Conservation (phyloP, 768 basidiomycete species). For the Trametes meyenii region DNA sequence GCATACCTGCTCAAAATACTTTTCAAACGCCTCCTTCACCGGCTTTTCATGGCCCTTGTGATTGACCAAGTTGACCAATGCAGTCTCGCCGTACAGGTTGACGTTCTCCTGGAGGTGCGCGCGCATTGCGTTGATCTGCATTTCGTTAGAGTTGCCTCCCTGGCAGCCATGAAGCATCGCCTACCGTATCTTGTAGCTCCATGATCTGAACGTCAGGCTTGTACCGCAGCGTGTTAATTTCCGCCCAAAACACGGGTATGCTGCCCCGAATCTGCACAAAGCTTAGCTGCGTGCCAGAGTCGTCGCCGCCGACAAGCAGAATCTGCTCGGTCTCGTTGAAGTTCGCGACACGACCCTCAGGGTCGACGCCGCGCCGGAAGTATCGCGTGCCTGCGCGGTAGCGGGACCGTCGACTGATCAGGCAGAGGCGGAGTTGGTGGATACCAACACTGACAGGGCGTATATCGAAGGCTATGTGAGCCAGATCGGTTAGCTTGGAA, state of each 20-base stretch:
- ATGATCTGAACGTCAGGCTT: conserved; percentile 97
- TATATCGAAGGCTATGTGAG: conserved; percentile 76
- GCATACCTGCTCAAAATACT: conserved; percentile 61
- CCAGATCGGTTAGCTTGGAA: background rate
- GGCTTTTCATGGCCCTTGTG: conserved; percentile 91
- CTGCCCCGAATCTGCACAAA: conserved; percentile 95
- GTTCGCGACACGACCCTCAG: conserved; percentile 89
- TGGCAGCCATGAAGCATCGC: conserved; percentile 27
- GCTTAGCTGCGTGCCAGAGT: conserved; percentile 64
- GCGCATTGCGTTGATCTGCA: conserved; percentile 68
- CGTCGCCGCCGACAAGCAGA: conserved; percentile 66
- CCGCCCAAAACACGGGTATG: conserved; percentile 94
- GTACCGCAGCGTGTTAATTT: conserved; percentile 93
- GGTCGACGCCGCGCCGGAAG: conserved; percentile 92
- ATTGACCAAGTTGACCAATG: conserved; percentile 90
- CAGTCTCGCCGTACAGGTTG: conserved; percentile 73
- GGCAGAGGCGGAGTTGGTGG: conserved; percentile 76
- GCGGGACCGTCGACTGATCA: conserved; percentile 93
- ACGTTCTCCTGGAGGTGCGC: conserved; percentile 77
- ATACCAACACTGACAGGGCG: conserved; percentile 76
- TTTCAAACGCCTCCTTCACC: conserved; percentile 94
- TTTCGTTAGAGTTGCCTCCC: conserved; percentile 7
- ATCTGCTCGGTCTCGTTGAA: conserved; percentile 99
- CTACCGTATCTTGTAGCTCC: conserved; percentile 85
- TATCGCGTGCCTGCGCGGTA: conserved; percentile 96